Evolutionary conservation across 1,284 basidiomycete genomes (phyloP).

Genomic region (Malassezia psittaci): DNA sequence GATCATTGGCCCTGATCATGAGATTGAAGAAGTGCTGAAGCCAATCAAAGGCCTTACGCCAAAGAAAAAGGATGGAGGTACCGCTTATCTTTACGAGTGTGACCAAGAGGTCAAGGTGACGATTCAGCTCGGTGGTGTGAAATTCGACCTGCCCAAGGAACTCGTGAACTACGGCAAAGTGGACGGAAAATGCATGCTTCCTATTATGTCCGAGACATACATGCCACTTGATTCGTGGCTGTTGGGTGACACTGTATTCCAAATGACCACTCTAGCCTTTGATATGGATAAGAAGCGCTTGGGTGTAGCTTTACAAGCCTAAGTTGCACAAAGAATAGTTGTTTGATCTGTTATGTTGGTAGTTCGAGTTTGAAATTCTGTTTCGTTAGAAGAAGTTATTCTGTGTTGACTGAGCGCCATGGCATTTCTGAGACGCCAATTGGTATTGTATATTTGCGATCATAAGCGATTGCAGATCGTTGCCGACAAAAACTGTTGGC

Average conservation of each 20-base stretch:
- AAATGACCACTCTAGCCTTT: slow-evolving; percentile 47
- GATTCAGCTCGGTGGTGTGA: slow-evolving; percentile 44
- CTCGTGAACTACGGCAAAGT: slow-evolving; percentile 29
- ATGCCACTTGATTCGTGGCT: slow-evolving; percentile 48
- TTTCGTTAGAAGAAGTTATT: too few species aligned
- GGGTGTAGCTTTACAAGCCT: slow-evolving; percentile 46
- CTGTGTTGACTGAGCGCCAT: too few species aligned
- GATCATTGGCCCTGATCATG: slow-evolving; percentile 48
- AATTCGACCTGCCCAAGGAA: slow-evolving; percentile 22
- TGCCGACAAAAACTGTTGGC: too few species aligned
- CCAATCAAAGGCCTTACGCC: slow-evolving; percentile 50
- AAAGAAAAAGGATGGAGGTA: slow-evolving; percentile 36
- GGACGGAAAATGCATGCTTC: slow-evolving; percentile 30
- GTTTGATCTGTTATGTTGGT: too few species aligned
- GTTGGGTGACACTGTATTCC: slow-evolving; percentile 47
- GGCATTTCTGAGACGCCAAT: too few species aligned
- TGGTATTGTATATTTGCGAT: too few species aligned
- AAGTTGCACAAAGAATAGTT: too few species aligned
- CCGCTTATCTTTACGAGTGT: slow-evolving; percentile 39
- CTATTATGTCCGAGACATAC: slow-evolving; percentile 39
- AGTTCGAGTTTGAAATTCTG: too few species aligned
- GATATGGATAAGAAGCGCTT: slow-evolving; percentile 48
- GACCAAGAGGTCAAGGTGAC: slow-evolving; percentile 32
- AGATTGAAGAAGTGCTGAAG: slow-evolving; percentile 50
- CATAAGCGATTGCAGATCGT: too few species aligned